These are phyloP conservation scores for Curvularia hawaiiensis DNA, from an alignment of 2,329 filamentous ascomycete species.

Conservation along the genomic window DNA sequence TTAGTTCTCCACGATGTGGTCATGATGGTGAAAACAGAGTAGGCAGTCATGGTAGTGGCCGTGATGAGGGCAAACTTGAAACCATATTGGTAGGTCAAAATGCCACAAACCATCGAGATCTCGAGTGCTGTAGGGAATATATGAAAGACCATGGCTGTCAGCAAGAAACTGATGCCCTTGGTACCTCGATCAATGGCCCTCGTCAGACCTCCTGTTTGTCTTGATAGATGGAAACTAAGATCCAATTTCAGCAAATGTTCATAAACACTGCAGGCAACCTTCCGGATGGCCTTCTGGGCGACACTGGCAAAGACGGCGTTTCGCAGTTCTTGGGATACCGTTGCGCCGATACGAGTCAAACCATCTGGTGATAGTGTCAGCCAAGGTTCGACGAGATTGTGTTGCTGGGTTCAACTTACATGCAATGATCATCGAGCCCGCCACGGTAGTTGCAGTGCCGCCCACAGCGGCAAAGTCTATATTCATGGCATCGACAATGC, in stretches of 20 bases:
- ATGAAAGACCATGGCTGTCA: constrained; percentile 99
- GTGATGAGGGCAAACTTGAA: constrained; percentile 91
- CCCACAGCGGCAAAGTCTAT: constrained; percentile 85
- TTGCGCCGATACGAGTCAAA: constrained; percentile 83
- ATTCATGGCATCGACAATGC: constrained; percentile 97
- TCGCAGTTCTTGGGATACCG: constrained; percentile 87
- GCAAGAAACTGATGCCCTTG: constrained; percentile 95
- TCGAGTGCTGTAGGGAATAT: constrained; percentile 92
- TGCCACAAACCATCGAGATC: constrained; percentile 94
- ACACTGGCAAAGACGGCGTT: constrained; percentile 98
- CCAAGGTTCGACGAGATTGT: constrained; percentile 6
- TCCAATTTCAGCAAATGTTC: constrained; percentile 87
- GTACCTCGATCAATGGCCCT: constrained; percentile 95
- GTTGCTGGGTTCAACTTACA: constrained; percentile 56
- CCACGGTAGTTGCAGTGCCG: constrained; percentile 87
- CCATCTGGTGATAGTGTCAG: constrained; percentile 63
- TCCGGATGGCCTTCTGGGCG: constrained; percentile 92
- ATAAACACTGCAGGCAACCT: constrained; percentile 90
- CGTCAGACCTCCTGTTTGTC: constrained; percentile 93
- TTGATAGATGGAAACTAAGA: constrained; percentile 88
- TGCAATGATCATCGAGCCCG: constrained; percentile 89
- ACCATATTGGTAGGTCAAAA: constrained; percentile 95
- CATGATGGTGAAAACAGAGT: constrained; percentile 94
- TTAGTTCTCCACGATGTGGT: constrained; percentile 98
- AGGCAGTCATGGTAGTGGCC: constrained; percentile 85